These are phyloP conservation scores for Aspergillus brasiliensis DNA, from an alignment of 2,329 filamentous ascomycete species.

Conservation along the genomic window DNA sequence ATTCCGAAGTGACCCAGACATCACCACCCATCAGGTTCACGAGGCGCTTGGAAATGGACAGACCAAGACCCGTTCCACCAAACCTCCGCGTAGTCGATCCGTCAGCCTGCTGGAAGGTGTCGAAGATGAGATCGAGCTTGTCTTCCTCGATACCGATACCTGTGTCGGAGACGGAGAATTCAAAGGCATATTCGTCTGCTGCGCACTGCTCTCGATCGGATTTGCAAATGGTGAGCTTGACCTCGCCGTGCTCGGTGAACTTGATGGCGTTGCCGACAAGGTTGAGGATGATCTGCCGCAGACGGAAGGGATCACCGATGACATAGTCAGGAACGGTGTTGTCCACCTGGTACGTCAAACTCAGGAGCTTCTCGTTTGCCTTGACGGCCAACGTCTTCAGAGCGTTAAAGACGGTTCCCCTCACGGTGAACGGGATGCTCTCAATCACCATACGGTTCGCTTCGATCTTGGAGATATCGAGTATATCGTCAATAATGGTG, in stretches of 20 bases:
- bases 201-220: constrained; percentile 66
- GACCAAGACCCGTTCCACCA: constrained; percentile 86
- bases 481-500: constrained; percentile 87
- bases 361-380: constrained; percentile 92
- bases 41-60: constrained; percentile 92
- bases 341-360: constrained; percentile 90
- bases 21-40: constrained; percentile 96
- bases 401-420: constrained; percentile 94
- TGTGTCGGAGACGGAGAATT: constrained; percentile 94
- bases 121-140: constrained; percentile 95
- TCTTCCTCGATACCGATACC: constrained; percentile 95
- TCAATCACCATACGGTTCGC: constrained; percentile 98
- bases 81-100: constrained; percentile 96
- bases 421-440: constrained; percentile 92
- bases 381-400: constrained; percentile 96
- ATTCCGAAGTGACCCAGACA: constrained; percentile 92
- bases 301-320: constrained; percentile 91
- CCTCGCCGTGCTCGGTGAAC: constrained; percentile 95
- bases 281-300: constrained; percentile 95
- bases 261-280: constrained; percentile 98
- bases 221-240: constrained; percentile 86
- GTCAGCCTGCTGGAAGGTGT: constrained; percentile 98
- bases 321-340: constrained; percentile 93
- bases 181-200: constrained; percentile 82
- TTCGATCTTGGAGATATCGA: constrained; percentile 77